Percentiles rank a stretch among this genome's conserved stretches.
Evolutionary conservation across 495 filamentous ascomycete genomes (phyloP).

Genomic region (Cercophora scortea): DNA sequence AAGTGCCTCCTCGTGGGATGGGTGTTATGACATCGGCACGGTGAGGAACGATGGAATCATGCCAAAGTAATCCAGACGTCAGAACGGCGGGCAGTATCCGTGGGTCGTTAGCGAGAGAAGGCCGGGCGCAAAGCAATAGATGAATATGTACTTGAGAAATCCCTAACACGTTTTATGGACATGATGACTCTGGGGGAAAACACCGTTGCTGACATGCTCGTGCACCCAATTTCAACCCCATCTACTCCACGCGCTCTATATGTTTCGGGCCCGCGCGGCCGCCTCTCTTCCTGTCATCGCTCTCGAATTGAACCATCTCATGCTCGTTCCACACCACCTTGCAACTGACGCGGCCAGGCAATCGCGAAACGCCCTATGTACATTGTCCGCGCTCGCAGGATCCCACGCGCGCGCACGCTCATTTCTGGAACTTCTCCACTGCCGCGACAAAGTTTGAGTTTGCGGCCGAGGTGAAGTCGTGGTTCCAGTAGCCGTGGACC

Average conservation of each 20-base stretch:
- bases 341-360: background rate
- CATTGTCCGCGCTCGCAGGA: background rate
- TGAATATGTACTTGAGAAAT: too few species aligned
- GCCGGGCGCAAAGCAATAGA: too few species aligned
- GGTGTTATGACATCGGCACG: too few species aligned
- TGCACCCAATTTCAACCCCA: background rate
- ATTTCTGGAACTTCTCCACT: background rate
- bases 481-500: constrained; percentile 34
- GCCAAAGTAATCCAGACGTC: too few species aligned
- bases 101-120: too few species aligned
- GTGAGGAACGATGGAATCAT: too few species aligned
- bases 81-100: too few species aligned
- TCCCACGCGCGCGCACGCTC: background rate
- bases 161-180: too few species aligned
- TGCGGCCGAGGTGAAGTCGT: constrained; percentile 29
- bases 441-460: constrained; percentile 18
- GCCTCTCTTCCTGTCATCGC: background rate
- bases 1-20: too few species aligned
- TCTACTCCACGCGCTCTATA: background rate
- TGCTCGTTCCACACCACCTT: background rate
- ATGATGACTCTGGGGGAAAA: too few species aligned
- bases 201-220: too few species aligned
- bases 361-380: background rate
- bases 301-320: background rate
- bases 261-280: background rate